Evolutionary conservation across 352 stramenopile species (phyloP), one percentile per base, ranked within the genome.

Genomic region (Pythium sp.): DNA sequence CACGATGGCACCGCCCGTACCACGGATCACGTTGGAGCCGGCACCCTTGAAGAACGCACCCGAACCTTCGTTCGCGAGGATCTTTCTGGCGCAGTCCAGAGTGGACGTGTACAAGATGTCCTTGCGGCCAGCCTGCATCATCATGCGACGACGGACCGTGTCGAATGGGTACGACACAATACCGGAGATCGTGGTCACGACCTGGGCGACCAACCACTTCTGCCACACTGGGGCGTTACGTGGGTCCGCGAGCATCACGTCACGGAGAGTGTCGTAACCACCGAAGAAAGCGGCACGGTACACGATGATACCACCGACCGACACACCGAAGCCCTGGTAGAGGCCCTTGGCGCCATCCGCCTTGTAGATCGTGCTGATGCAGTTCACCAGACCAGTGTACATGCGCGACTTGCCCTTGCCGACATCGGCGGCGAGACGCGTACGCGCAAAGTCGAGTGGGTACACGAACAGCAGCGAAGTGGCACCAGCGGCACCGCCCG

Each of bases 271-370:
- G 77, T 99, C 97, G 87, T 99, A 99, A 78, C 98, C 90, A 81
- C 97, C 97, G 77, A 99, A 99, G 91, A 99, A 99, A 36, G 91
- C 92, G 67, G 96, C 97, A 89, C 97, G 96, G 96, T 99, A 99
- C 70, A 98, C 94, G 73, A 99, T 99, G 82, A 97, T 99, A 93
- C 98, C 98, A 81, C 96, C 87, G 64, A 99, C 90, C 60, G 97
- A 99, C 57, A 99, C 91, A 77, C 96, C 97, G 73, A 99, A 99
- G 81, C 98, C 98, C 77, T 99, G 98, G 94, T 99, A 99, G 60
- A 99, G 86, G 58, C 91, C 91, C 64, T 85, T 74, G 32, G 97
- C 38, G 58, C 97, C 97, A 71, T 95, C 87, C 41, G 77, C 78
- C 84, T 95, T 95, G 87, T 92, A 95, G 73, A 98, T 99, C 77